phyloP scores from a whole-genome alignment of 1,284 basidiomycete genomes.

The Ganoderma leucocontextum region DNA sequence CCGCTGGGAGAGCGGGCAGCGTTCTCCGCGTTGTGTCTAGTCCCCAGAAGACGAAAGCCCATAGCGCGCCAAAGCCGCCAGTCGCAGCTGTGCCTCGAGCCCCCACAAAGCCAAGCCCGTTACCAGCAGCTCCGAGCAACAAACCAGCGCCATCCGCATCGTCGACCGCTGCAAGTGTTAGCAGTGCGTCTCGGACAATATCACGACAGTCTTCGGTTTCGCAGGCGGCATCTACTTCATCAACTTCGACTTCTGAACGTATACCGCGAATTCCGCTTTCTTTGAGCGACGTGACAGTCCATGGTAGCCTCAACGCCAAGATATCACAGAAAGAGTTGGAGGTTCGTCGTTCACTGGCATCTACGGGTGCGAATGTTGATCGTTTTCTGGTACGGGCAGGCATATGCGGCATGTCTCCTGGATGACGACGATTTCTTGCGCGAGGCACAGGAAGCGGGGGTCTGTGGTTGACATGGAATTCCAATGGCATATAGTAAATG shows the following conservation, averaged over 20 bases:
- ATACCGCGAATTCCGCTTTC: conserved; percentile 1
- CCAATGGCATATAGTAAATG: neutral
- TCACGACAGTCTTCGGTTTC: neutral
- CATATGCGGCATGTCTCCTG: conserved; percentile 22
- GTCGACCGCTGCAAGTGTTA: neutral
- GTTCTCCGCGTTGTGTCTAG: neutral
- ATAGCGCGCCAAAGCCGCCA: neutral
- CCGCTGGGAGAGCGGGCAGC: neutral
- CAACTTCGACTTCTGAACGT: neutral
- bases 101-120: neutral
- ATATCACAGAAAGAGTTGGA: conserved; percentile 20
- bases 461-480: neutral
- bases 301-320: neutral
- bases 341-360: conserved; percentile 11
- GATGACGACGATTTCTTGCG: conserved; percentile 24
- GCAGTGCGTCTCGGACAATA: neutral
- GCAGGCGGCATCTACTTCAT: neutral
- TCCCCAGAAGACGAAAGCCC: neutral
- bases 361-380: neutral
- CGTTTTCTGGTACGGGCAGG: conserved; percentile 3
- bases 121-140: too few relatives aligned
- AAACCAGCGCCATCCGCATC: neutral
- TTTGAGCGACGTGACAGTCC: neutral
- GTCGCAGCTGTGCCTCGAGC: neutral
- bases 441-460: conserved; percentile 16